Base-by-base conservation (phyloP, 768 basidiomycete genomes). In the Boletus speciosus region DNA sequence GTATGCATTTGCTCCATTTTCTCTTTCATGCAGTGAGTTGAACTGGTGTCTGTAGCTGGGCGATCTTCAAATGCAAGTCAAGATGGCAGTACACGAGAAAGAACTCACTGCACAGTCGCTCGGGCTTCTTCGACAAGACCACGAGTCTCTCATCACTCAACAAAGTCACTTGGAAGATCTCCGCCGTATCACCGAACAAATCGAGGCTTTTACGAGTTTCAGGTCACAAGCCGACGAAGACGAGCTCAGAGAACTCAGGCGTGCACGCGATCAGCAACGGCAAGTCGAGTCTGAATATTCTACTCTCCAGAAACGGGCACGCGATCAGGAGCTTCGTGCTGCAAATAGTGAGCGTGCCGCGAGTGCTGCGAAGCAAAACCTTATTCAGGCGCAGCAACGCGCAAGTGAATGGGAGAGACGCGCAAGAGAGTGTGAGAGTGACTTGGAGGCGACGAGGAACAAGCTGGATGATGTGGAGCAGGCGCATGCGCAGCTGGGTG, bases 141-240 rank as follows among this genome's bases (percentile, higher is more conserved):
- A 83, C 52, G 83, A 88, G 40, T 73, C 77, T 25, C 72, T 88
- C 16, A 44, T 75, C 1, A 72, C 79, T 25, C 86, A 92, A 59
- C 85, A 88, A 62, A 75, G 68, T n/a, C 82, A 88, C 50, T 91
- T 88, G 90, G 86, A 89, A n/a, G 81, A 84, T 41, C 76, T 92
- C 21, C 84, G 77, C 27, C 81, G 79, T 44, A 79, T 84, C 2
- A 77, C 83, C 3, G 86, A 90, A 62, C 87, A 92, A 68, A 81
- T 93, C 31, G 86, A 89, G 51, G 64, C 76, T 46, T 79, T 93
- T 35, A 76, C 85, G 21, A 77, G 71, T 46, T 72, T 85, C 36
- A 77, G 90, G 52, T 76, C 79, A 5, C 82, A 84, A 62, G 77
- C 76, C 11, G 86, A 88, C 58, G 83, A 81, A 59, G 86, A 86